These are phyloP conservation scores for Balamuthia mandrillaris DNA, from an alignment of 208 protist species.

Conservation along the genomic window DNA sequence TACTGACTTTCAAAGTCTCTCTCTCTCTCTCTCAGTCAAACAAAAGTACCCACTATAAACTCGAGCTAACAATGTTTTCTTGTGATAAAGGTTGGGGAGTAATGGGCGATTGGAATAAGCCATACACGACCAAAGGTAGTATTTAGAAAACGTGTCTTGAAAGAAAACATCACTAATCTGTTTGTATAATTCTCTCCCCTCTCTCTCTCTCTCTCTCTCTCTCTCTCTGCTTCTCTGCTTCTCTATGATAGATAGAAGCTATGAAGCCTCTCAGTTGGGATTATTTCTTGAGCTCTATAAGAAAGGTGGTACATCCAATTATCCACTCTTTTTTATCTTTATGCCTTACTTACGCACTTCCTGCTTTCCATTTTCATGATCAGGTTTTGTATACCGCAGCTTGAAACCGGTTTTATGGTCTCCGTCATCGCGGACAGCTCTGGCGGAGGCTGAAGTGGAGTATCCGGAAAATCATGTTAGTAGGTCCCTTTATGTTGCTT, in stretches of 20 bases:
- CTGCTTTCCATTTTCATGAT: neutral
- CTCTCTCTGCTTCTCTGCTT: neutral
- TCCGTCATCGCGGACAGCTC: slow-evolving; percentile 65
- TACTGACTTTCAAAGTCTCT: too few relatives aligned
- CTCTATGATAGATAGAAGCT: slow-evolving; percentile 44
- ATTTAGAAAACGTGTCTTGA: too few relatives aligned
- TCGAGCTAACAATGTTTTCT: too few relatives aligned
- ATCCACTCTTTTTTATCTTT: neutral
- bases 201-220: neutral
- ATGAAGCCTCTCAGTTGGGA: slow-evolving; percentile 67
- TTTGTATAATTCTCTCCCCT: neutral
- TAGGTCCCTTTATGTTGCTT: slow-evolving; percentile 57
- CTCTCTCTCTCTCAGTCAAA: too few relatives aligned
- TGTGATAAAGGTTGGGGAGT: slow-evolving; percentile 62
- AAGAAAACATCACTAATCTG: too few relatives aligned
- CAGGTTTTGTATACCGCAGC: slow-evolving; percentile 66
- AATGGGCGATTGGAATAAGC: slow-evolving; percentile 69
- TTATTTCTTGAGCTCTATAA: slow-evolving; percentile 60
- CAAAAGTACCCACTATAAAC: too few relatives aligned
- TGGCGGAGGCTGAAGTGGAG: slow-evolving; percentile 80
- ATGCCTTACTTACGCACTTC: neutral
- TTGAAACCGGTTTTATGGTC: slow-evolving; percentile 79
- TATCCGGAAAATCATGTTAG: slow-evolving; percentile 70
- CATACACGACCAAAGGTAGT: slow-evolving; percentile 62
- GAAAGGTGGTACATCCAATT: slow-evolving; percentile 42